These are phyloP conservation scores for Fusarium redolens DNA, from an alignment of 2,329 filamentous ascomycete genomes.

Conservation along the genomic window DNA sequence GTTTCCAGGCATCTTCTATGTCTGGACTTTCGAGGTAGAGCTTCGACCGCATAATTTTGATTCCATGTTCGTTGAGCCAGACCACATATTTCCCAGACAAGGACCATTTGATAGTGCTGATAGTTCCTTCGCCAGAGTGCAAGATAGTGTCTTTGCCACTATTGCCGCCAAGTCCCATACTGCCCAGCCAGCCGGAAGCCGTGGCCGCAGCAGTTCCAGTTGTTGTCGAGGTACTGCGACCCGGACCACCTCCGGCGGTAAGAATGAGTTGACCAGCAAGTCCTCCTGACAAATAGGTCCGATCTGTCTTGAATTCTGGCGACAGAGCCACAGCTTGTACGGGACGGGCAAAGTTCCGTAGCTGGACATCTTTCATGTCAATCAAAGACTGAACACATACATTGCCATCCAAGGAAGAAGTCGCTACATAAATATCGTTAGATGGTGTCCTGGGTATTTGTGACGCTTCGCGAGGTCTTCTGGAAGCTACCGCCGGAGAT, in stretches of 20 bases:
- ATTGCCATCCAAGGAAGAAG: slow-evolving; percentile 94
- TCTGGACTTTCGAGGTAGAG: slow-evolving; percentile 81
- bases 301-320: slow-evolving; percentile 90
- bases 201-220: slow-evolving; percentile 83
- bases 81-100: slow-evolving; percentile 90
- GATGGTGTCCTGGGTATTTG: slow-evolving; percentile 79
- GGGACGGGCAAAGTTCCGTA: slow-evolving; percentile 93
- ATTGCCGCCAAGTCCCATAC: slow-evolving; percentile 82
- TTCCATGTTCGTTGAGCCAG: slow-evolving; percentile 96
- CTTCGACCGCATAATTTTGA: slow-evolving; percentile 96
- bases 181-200: slow-evolving; percentile 90
- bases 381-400: slow-evolving; percentile 90
- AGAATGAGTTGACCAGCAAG: slow-evolving; percentile 88
- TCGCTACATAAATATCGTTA: slow-evolving; percentile 93
- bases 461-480: slow-evolving; percentile 62
- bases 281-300: slow-evolving; percentile 90
- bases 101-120: slow-evolving; percentile 95
- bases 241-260: slow-evolving; percentile 82
- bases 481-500: slow-evolving; percentile 63
- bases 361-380: slow-evolving; percentile 87
- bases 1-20: slow-evolving; percentile 89
- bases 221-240: slow-evolving; percentile 88
- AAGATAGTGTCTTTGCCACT: slow-evolving; percentile 86
- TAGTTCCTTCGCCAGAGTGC: slow-evolving; percentile 91
- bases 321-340: slow-evolving; percentile 94